Evolutionary conservation across 768 basidiomycete genomes (phyloP), one percentile per base, ranked within the genome.

Genomic region (Aureoboletus auriporus): DNA sequence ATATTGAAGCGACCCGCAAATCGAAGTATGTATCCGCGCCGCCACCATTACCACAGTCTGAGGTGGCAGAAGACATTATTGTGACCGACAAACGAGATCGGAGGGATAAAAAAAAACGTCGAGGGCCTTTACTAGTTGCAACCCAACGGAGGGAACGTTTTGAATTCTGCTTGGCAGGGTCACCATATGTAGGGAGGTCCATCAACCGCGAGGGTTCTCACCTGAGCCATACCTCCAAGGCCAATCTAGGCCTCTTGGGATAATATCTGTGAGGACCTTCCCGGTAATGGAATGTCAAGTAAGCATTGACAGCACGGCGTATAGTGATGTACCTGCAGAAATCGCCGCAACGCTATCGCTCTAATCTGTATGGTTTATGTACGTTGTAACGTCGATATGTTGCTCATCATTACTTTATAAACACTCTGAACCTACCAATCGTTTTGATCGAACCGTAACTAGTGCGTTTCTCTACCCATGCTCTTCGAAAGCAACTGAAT

Each of bases 1-100:
- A 92, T 54, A 91, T 66, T 17, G 87, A 79, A 0, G 76, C 89
- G 40, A 91, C 73, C 5, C 89, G 79, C 39, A 92, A 69, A 29
- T 71, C 63, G 5, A 75, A 63, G 51, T 74, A 69, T 3, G 72
- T 66, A 53, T 78, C 66, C 16, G 71, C 70, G n/a, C 79, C 79
- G 28, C 79, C 77, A 14, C 77, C 78, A 7, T 66, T 59, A 39
- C 76, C 75, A 63, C 85, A 88, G 7, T 57, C n/a, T 17, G 23
- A 5, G 27, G 38, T 9, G 13, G 50, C 6, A 27, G 53, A 51
- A 39, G 66, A 64, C 65, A 69, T 66, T 42, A 14, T 8, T 8
- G 27, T 31, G 23, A 28, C 26, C 26, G 23, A 31, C 16, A 10
- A 39, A 14, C 0, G 29, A 36, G 41, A 36, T n/a, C 4, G 31